Base-by-base conservation (phyloP, 1,139 yeast species). In the Barnettozyma hawaiiensis region DNA sequence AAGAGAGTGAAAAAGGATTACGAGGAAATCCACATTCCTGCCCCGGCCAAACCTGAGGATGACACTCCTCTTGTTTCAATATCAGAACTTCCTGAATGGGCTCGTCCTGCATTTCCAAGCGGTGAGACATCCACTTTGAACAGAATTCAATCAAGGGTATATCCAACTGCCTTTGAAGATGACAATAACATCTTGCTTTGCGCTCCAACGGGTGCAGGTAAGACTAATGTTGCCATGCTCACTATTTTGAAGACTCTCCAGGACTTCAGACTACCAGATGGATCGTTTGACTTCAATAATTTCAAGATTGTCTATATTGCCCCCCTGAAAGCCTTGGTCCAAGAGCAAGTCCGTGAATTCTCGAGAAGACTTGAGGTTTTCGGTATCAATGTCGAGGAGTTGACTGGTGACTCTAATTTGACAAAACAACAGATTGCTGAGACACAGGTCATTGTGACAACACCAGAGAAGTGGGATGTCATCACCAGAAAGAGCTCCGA, bases 121-220 rank as follows among this genome's bases (percentile, higher is more conserved):
- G 64, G 67, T 3, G 90, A 85, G 58, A 80, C 89, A 0, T 57
- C 73, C 3, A 67, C 81, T 1, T 73, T 94, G 51, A 94, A 94
- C 59, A 67, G 85, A 39, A 78, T 92, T 19, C 99, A 94, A 62
- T 85, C 96, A 2, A 77, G 75, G 50, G 89, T 90, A 0, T 87
- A 67, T 52, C 94, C 95, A 2, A 63, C 68, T 29, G 97, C 95
- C 0, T 86, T 90, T 54, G 62, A 73, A 9, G 64, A 75, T 1
- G 94, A 85, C 55, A 75, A 75, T 15, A 92, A 90, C 53, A 60
- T 92, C 39, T 67, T 92, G 18, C 68, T 92, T 52, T 90, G 97
- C 73, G 97, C 98, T 0, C 98, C 98, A 4, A 92, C 98, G 0
- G 98, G 98, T 65, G 97, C 97, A 4, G 98, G 98, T 67, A 92